A percentile compares a stretch with the other conserved stretches of the same genome.
These are phyloP conservation scores for Botrytis galanthina DNA, from an alignment of 2,329 filamentous ascomycete genomes.

Conservation along the genomic window DNA sequence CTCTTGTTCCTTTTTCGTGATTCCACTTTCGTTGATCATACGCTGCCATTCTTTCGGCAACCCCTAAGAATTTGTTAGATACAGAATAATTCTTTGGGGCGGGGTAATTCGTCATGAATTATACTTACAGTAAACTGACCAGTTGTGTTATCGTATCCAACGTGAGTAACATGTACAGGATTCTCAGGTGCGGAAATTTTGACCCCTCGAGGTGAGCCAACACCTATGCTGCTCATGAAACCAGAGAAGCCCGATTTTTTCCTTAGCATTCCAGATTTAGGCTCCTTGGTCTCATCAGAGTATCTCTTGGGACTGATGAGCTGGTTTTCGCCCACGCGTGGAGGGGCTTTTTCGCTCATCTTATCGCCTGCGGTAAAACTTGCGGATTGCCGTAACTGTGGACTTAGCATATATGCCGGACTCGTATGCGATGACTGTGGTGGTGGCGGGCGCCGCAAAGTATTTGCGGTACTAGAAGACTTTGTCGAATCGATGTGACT, in stretches of 20 bases:
- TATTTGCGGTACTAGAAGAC: slow-evolving; percentile 38
- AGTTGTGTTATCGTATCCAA: slow-evolving; percentile 93
- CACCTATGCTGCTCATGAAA: slow-evolving; percentile 76
- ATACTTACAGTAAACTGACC: slow-evolving; percentile 82
- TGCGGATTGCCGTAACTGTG: slow-evolving; percentile 61
- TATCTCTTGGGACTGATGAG: slow-evolving; percentile 64
- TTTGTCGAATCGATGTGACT: slow-evolving; percentile 54
- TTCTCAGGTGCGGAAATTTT: slow-evolving; percentile 98
- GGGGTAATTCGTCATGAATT: not conserved
- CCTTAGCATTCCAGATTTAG: slow-evolving; percentile 60
- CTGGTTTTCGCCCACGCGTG: slow-evolving; percentile 45
- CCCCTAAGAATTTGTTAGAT: slow-evolving; percentile 54
- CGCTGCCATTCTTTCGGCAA: slow-evolving; percentile 98
- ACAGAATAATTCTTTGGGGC: not conserved
- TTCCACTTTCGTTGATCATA: slow-evolving; percentile 90
- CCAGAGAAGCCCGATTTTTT: slow-evolving; percentile 89
- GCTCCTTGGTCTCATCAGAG: slow-evolving; percentile 72
- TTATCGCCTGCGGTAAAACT: slow-evolving; percentile 58
- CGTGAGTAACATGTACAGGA: slow-evolving; percentile 95
- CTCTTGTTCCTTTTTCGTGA: slow-evolving; percentile 92
- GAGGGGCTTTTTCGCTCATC: slow-evolving; percentile 48
- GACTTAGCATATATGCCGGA: slow-evolving; percentile 52
- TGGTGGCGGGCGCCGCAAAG: slow-evolving; percentile 44
- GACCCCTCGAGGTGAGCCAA: slow-evolving; percentile 83
- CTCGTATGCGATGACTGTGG: slow-evolving; percentile 50